phyloP scores from a whole-genome alignment of 176 grass and related monocot genomes.

The Cenchrus fungigraminus region DNA sequence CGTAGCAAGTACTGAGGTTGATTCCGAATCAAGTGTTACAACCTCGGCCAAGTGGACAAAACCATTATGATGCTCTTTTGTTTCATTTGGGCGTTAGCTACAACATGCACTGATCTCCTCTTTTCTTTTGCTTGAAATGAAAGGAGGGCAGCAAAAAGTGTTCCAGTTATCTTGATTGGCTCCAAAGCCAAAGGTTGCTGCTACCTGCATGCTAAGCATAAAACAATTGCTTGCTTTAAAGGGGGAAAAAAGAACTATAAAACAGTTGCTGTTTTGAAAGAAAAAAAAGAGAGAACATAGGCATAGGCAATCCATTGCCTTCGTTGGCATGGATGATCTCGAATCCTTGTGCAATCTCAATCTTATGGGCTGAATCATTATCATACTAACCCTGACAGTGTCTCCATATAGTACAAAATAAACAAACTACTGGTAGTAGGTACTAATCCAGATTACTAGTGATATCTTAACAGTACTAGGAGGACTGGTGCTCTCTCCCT shows the following conservation, averaged over 20 bases:
- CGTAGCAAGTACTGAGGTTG: constrained; percentile 20
- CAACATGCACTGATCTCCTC: constrained; percentile 5
- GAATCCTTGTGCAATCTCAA: constrained; percentile 45
- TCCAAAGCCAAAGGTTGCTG: background rate
- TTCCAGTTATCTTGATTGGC: constrained; percentile 21
- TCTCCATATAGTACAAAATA: background rate
- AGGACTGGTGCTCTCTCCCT: background rate
- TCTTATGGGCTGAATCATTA: constrained; percentile 50
- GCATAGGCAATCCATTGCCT: background rate
- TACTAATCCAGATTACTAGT: background rate
- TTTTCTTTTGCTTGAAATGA: constrained; percentile 33
- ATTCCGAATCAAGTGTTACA: constrained; percentile 33
- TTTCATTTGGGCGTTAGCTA: constrained; percentile 16
- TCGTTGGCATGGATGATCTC: constrained; percentile 41
- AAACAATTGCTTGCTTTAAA: background rate
- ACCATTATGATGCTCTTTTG: constrained; percentile 6
- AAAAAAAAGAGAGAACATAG: background rate
- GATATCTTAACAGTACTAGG: background rate
- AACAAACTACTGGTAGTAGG: background rate
- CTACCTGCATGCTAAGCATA: background rate
- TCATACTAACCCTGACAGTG: constrained; percentile 8
- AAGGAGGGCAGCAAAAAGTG: constrained; percentile 35
- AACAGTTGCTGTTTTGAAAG: background rate
- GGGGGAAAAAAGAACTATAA: background rate
- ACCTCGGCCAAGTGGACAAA: constrained; percentile 42